phyloP scores from a whole-genome alignment of 495 filamentous ascomycete genomes.

The Neurospora sp. region DNA sequence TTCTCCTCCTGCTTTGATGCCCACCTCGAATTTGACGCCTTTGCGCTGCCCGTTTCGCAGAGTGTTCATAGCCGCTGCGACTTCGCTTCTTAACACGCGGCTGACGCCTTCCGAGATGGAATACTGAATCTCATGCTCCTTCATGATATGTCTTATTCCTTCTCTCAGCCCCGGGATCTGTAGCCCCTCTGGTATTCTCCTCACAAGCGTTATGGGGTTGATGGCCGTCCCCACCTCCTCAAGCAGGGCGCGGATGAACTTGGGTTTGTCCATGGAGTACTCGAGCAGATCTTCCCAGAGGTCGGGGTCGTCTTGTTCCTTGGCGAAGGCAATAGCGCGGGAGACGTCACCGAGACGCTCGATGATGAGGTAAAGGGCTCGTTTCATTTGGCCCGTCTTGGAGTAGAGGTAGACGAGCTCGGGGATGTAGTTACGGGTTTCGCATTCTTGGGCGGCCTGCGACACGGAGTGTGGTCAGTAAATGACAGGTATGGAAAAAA shows the following conservation, averaged over 20 bases:
- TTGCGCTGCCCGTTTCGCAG: slow-evolving; percentile 66
- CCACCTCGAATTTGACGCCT: slow-evolving; percentile 81
- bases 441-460: slow-evolving; percentile 66
- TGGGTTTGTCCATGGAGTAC: slow-evolving; percentile 93
- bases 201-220: slow-evolving; percentile 78
- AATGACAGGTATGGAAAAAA: not conserved
- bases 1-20: slow-evolving; percentile 28
- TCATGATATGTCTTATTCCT: slow-evolving; percentile 73
- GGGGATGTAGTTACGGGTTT: slow-evolving; percentile 63
- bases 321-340: slow-evolving; percentile 87
- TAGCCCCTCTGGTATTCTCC: slow-evolving; percentile 81
- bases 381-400: slow-evolving; percentile 86
- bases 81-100: slow-evolving; percentile 75
- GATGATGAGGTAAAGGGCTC: slow-evolving; percentile 83
- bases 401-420: slow-evolving; percentile 91
- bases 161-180: slow-evolving; percentile 83
- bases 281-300: slow-evolving; percentile 92
- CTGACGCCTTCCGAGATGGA: slow-evolving; percentile 87
- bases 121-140: slow-evolving; percentile 87
- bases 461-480: slow-evolving; percentile 2
- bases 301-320: slow-evolving; percentile 79
- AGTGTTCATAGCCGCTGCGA: slow-evolving; percentile 68
- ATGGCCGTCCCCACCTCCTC: slow-evolving; percentile 91
- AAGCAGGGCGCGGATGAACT: slow-evolving; percentile 83
- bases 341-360: slow-evolving; percentile 77